Evolutionary conservation across 2,329 filamentous ascomycete genomes (phyloP).

Genomic region (Hymenoscyphus salicellus): DNA sequence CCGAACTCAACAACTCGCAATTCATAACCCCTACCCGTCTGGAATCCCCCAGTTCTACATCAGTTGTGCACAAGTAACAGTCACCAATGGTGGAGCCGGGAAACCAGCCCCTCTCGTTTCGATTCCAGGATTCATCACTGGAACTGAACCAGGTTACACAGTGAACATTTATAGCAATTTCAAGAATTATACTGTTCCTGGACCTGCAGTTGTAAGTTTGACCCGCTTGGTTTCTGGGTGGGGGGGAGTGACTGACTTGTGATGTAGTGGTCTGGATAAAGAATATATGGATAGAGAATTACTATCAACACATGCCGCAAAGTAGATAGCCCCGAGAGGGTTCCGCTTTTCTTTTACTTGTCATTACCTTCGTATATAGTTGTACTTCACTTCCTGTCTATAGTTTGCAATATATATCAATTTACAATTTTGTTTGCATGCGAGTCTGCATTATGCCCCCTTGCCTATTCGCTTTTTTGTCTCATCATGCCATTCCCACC

Average conservation of each 20-base stretch:
- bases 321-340: too few relatives aligned
- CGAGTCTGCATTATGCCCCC: too few relatives aligned
- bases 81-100: slow-evolving; percentile 31
- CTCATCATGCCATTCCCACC: too few relatives aligned
- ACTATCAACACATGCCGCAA: too few relatives aligned
- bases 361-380: too few relatives aligned
- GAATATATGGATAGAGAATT: not conserved
- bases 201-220: slow-evolving; percentile 25
- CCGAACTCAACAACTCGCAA: slow-evolving; percentile 32
- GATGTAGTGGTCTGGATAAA: slow-evolving; percentile 1
- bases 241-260: not conserved
- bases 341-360: too few relatives aligned
- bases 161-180: slow-evolving; percentile 34
- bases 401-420: too few relatives aligned
- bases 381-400: too few relatives aligned
- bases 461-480: too few relatives aligned
- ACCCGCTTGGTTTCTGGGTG: not conserved
- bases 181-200: slow-evolving; percentile 32
- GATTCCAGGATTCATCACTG: slow-evolving; percentile 31
- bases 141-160: slow-evolving; percentile 23
- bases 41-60: slow-evolving; percentile 35
- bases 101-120: slow-evolving; percentile 29
- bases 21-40: slow-evolving; percentile 33
- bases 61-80: slow-evolving; percentile 32
- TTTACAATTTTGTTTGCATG: too few relatives aligned